Conservation (phyloP, 257 asterid genomes). For the Solanum clarkiae region DNA sequence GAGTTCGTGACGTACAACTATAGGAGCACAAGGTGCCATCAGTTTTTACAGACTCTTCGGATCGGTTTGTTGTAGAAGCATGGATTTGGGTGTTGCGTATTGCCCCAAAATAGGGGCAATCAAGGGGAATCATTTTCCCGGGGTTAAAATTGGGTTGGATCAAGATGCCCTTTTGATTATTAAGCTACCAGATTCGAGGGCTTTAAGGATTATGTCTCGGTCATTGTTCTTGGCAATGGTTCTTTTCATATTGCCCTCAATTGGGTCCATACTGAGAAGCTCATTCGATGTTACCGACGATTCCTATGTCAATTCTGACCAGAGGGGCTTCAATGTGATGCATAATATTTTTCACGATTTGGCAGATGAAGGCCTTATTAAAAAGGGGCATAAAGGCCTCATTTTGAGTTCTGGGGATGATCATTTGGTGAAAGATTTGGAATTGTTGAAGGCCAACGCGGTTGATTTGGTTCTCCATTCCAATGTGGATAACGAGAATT, state of each 20-base stretch:
- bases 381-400: slow-evolving; percentile 49
- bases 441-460: slow-evolving; percentile 25
- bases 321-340: slow-evolving; percentile 13
- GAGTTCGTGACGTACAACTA: background rate
- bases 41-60: background rate
- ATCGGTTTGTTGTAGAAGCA: background rate
- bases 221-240: slow-evolving; percentile 46
- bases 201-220: slow-evolving; percentile 41
- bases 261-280: slow-evolving; percentile 24
- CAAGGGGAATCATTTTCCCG: slow-evolving; percentile 4
- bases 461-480: slow-evolving; percentile 25
- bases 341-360: slow-evolving; percentile 50
- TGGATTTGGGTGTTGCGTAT: slow-evolving; percentile 23
- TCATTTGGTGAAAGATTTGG: slow-evolving; percentile 15
- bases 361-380: slow-evolving; percentile 57
- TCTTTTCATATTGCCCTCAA: slow-evolving; percentile 21
- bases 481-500: slow-evolving; percentile 6
- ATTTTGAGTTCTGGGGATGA: slow-evolving; percentile 17
- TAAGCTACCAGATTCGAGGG: slow-evolving; percentile 48
- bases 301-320: background rate
- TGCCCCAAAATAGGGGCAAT: background rate
- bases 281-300: slow-evolving; percentile 4
- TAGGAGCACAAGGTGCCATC: background rate
- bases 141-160: slow-evolving; percentile 18
- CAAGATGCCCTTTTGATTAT: slow-evolving; percentile 28